These are phyloP conservation scores for Populus simonii DNA, from an alignment of 345 rosid genomes.

Conservation along the genomic window DNA sequence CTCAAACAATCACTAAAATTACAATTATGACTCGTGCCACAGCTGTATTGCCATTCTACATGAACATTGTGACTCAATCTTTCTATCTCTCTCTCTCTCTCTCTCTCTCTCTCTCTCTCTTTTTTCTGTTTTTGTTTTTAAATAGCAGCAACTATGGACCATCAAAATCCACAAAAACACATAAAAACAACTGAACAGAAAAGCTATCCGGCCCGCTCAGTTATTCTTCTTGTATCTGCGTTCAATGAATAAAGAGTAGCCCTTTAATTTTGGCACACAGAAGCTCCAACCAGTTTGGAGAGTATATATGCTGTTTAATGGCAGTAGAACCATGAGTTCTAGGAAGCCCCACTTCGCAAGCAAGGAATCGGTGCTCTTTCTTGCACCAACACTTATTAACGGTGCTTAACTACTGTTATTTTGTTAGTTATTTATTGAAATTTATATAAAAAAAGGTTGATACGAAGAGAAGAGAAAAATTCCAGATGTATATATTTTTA, in stretches of 20 bases:
- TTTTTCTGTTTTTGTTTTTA: too few species aligned
- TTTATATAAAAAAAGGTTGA: too few species aligned
- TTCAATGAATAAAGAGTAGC: not conserved
- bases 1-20: rapidly evolving
- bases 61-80: too few species aligned
- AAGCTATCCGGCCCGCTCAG: not conserved
- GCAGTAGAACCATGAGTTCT: not conserved
- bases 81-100: too few species aligned
- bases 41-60: too few species aligned
- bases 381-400: not conserved
- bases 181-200: not conserved
- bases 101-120: too few species aligned
- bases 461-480: too few species aligned
- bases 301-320: not conserved
- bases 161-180: too few species aligned
- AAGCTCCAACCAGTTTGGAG: not conserved
- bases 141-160: not conserved
- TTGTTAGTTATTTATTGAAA: too few species aligned
- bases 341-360: slow-evolving; percentile 27
- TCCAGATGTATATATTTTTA: too few species aligned
- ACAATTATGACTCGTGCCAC: too few species aligned
- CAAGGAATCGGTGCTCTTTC: slow-evolving; percentile 25
- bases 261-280: not conserved
- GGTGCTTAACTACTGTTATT: too few species aligned
- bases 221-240: not conserved